Base-by-base conservation (phyloP, 2,329 filamentous ascomycete genomes). In the Colletotrichum lindemuthianum region DNA sequence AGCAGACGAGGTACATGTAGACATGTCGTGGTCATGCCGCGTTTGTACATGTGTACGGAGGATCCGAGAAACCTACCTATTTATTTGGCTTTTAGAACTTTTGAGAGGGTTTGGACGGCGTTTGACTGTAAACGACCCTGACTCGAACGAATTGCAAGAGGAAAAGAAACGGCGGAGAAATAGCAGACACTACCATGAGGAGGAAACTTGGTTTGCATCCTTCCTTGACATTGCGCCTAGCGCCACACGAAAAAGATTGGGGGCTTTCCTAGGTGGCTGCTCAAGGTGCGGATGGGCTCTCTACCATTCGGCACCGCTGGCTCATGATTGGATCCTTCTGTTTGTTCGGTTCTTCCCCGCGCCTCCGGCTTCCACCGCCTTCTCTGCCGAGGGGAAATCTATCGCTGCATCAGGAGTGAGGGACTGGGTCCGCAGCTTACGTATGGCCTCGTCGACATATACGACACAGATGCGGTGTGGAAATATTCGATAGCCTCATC, bases 381-480 rank as follows among this genome's bases (percentile, higher is more conserved):
- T 45, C 43, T 44, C 13, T 40, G 9, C 9, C 1, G 37, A 12
- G 16, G 41, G 24, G 33, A 39, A 40, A 39, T 32, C 11, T 47
- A 51, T 52, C 36, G n/a, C 49, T 11, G 33, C 4, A 40, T 37
- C 34, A 37, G 39, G 32, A 33, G 34, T 47, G 39, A 36, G 56
- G 47, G n/a, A 33, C 24, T 12, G 49, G 11, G 10, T 13, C 37
- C 6, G 44, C 32, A 44, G 55, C 11, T 6, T 49, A n/a, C 56
- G 43, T 60, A 9, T 43, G 32, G 45, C 60, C 11, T 53, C 34
- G 36, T 45, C 24, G 24, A 33, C 37, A 15, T 40, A 39, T 47
- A 34, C 36, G 47, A 55, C 55, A 49, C 58, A 48, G 34, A 63
- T 65, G 63, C 59, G 61, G 61, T 65, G 61, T 60, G 40, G 57